Base-by-base conservation (phyloP, 495 filamentous ascomycete species). In the Aspergillus indologenus region DNA sequence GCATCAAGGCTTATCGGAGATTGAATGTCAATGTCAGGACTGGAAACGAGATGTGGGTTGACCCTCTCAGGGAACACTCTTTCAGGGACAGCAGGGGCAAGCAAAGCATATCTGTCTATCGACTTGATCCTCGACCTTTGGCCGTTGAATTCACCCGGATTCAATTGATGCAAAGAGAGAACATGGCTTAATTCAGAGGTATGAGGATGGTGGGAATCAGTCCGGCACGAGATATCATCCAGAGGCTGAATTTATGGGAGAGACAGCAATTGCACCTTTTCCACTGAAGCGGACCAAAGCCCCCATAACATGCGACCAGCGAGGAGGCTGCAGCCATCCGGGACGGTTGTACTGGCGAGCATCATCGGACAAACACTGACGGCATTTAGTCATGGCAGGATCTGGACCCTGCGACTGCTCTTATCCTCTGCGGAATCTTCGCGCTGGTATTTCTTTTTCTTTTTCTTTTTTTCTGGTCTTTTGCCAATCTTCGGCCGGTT, bases 341-440 rank as follows among this genome's bases (percentile, higher is more conserved):
- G 57, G 58, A 62, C 56, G 59, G 65, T 64, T 62, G 64, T 66
- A 63, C 64, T 64, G 61, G 42, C 57, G 59, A 67, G 60, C 65
- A 61, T 57, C 50, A 60, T 61, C 53, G 34, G 57, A 64, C 65
- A 67, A 67, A 67, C 65, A 67, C 61, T 60, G 54, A 50, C 61
- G 54, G 57, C 51, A 54, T 49, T 54, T 20, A 59, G 57, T 60
- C 48, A 23, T 26, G 48, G 15, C 22, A 31, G 48, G 23, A 31
- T 54, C 52, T 54, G 44, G 40, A n/a, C 57, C 53, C 29, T 54
- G 42, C 42, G 17, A 15, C 53, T 53, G 20, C 45, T 40, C 40
- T 45, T 58, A 45, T 56, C 45, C 55, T 55, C 20, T 51, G 43
- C 43, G 48, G 34, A 40, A 7, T 40, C 34, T 40, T 40, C 34